These are phyloP conservation scores for Coemansia sp. DNA, from an alignment of 192 early-diverging fungal species.

Conservation along the genomic window DNA sequence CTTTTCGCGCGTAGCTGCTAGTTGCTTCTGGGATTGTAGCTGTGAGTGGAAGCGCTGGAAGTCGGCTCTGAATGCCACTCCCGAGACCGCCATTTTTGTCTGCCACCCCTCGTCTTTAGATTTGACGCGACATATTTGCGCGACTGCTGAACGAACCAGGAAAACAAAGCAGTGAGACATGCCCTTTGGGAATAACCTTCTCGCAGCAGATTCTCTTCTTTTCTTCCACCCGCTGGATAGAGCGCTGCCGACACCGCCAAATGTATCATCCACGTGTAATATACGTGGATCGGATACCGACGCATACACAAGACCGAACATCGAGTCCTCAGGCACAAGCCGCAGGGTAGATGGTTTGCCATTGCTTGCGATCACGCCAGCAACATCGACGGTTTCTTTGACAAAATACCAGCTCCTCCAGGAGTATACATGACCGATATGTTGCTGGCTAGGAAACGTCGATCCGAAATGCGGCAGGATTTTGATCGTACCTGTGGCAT, in stretches of 20 bases:
- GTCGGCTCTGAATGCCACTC: not conserved
- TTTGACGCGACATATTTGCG: not conserved
- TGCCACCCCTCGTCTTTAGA: not conserved
- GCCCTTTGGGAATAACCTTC: not conserved
- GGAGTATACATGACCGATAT: conserved; percentile 34
- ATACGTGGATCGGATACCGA: conserved; percentile 13
- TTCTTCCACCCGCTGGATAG: not conserved
- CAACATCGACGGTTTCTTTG: conserved; percentile 18
- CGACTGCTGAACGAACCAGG: conserved; percentile 11
- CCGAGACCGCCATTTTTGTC: not conserved
- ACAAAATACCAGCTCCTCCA: conserved; percentile 39
- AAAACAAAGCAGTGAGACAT: conserved; percentile 20
- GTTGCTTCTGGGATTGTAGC: not conserved
- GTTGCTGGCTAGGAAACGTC: conserved; percentile 27
- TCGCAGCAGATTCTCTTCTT: not conserved
- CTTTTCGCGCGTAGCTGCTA: not conserved
- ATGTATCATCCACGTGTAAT: conserved; percentile 16
- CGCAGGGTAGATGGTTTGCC: not conserved
- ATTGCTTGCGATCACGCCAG: not conserved
- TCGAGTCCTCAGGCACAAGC: not conserved
- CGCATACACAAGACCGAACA: conserved; percentile 24
- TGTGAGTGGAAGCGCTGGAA: not conserved
- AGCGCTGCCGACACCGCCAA: conserved; percentile 15
- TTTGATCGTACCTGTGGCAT: conserved; percentile 21
- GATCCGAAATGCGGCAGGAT: not conserved